phyloP scores from a whole-genome alignment of 2,329 filamentous ascomycete species.

The Alternaria longipes region DNA sequence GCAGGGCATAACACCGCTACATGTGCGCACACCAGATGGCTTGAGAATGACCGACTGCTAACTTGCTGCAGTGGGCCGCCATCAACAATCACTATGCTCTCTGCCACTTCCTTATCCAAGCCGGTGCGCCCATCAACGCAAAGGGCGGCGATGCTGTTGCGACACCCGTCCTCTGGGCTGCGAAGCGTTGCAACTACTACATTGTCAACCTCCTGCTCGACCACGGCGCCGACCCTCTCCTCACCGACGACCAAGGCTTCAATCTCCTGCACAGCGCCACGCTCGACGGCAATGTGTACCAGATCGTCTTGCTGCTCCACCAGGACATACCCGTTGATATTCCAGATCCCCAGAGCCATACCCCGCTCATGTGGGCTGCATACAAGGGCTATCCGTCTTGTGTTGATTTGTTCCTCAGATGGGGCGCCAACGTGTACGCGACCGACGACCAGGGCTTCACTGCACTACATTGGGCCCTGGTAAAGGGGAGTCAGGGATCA shows the following conservation, averaged over 20 bases:
- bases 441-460: constrained; percentile 93
- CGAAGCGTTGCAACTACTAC: constrained; percentile 96
- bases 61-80: constrained; percentile 80
- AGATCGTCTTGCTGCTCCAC: constrained; percentile 88
- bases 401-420: constrained; percentile 90
- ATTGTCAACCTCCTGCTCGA: constrained; percentile 91
- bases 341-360: constrained; percentile 88
- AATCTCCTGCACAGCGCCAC: constrained; percentile 97
- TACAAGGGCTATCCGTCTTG: constrained; percentile 96
- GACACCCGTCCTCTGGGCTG: constrained; percentile 95
- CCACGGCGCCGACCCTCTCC: constrained; percentile 88
- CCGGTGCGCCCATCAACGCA: constrained; percentile 88
- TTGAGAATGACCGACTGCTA: constrained; percentile 4
- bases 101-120: constrained; percentile 91
- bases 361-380: constrained; percentile 96
- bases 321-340: constrained; percentile 96
- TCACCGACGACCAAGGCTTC: constrained; percentile 95
- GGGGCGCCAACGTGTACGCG: constrained; percentile 93
- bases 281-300: constrained; percentile 93
- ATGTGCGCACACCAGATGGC: constrained; percentile 65
- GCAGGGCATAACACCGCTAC: constrained; percentile 93
- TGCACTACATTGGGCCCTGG: constrained; percentile 93
- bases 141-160: constrained; percentile 96
- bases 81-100: constrained; percentile 99
- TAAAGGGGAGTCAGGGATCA: constrained; percentile 88